Conservation (phyloP, 441 rosid species). For the Adansonia grandidieri region DNA sequence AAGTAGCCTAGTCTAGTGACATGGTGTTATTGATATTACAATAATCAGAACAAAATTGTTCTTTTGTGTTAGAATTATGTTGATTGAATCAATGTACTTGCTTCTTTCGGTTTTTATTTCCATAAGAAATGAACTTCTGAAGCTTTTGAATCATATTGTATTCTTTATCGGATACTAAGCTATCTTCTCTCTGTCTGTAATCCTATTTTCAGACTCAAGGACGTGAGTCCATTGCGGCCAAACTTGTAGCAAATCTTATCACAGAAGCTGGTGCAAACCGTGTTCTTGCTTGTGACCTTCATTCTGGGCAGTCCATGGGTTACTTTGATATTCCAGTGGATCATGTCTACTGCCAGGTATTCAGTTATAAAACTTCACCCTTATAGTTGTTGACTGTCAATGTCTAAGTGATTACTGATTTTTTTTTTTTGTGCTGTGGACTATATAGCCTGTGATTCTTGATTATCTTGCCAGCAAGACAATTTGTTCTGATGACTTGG, state of each 20-base stretch:
- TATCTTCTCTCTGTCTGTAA: neutral
- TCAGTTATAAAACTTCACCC: neutral
- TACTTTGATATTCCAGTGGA: conserved; percentile 83
- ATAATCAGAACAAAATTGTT: neutral
- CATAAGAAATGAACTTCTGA: conserved; percentile 11
- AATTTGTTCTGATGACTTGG: conserved; percentile 60
- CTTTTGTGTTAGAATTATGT: neutral
- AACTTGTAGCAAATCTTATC: conserved; percentile 72
- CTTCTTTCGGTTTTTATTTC: neutral
- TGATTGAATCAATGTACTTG: neutral
- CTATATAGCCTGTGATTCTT: conserved; percentile 70
- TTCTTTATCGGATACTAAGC: neutral
- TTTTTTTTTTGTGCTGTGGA: conserved; percentile 12
- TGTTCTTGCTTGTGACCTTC: conserved; percentile 74
- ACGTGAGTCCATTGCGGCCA: conserved; percentile 81
- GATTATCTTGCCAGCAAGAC: conserved; percentile 84
- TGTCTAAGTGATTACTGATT: conserved; percentile 22
- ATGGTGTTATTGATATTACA: neutral
- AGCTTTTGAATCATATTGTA: neutral
- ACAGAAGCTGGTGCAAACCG: conserved; percentile 83
- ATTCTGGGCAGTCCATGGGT: conserved; percentile 78
- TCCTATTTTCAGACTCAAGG: conserved; percentile 59
- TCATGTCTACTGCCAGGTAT: conserved; percentile 72
- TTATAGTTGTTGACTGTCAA: neutral
- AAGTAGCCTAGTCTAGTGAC: neutral